Percentiles rank a stretch among this genome's conserved stretches.
Conservation (phyloP, 2,329 filamentous ascomycete genomes). For the Cephalotrichum gorgonifer region DNA sequence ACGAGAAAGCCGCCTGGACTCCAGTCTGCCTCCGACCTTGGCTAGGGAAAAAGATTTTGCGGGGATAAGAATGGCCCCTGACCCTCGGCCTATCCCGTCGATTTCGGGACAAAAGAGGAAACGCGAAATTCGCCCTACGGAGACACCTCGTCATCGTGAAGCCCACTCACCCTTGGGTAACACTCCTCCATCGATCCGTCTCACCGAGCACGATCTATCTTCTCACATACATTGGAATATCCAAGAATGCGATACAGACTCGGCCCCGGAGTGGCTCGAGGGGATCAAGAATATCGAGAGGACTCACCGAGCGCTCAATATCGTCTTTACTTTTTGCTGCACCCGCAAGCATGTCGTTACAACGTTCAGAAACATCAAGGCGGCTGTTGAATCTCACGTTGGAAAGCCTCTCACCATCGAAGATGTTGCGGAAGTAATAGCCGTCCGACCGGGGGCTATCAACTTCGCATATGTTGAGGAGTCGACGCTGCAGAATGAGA, state of each 20-base stretch:
- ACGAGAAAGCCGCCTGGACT: too few relatives aligned
- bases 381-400: conserved; percentile 74
- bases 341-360: conserved; percentile 87
- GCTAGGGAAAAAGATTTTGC: too few relatives aligned
- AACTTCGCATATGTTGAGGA: conserved; percentile 84
- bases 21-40: too few relatives aligned
- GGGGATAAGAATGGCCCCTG: neutral
- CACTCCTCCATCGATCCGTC: neutral
- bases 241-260: neutral
- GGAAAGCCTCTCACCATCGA: conserved; percentile 58
- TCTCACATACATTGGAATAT: neutral
- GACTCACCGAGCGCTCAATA: conserved; percentile 74
- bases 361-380: conserved; percentile 80
- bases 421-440: conserved; percentile 75
- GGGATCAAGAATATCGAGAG: conserved; percentile 63
- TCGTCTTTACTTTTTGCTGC: conserved; percentile 92
- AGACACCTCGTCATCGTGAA: neutral
- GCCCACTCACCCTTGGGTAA: neutral
- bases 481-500: conserved; percentile 68
- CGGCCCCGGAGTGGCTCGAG: conserved; percentile 54
- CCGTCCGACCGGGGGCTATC: conserved; percentile 66
- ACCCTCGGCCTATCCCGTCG: neutral
- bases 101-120: neutral
- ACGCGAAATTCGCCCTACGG: neutral
- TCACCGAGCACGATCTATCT: neutral